phyloP scores from a whole-genome alignment of 2,329 filamentous ascomycete species.

The Colletotrichum abscissum region DNA sequence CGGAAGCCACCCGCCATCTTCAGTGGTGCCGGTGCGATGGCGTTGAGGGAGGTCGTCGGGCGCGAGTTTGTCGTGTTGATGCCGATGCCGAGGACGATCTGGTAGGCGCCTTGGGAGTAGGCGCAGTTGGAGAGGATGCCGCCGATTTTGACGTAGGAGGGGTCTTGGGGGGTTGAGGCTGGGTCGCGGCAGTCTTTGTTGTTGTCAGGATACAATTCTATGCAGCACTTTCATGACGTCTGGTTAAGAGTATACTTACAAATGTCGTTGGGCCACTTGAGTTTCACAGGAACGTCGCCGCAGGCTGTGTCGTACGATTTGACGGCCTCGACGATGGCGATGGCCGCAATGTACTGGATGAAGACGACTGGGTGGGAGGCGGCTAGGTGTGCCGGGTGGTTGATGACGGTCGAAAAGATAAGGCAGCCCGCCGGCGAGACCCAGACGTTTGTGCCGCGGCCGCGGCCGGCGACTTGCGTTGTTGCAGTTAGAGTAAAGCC shows the following conservation, averaged over 20 bases:
- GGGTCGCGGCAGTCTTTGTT: slow-evolving; percentile 73
- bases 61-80: slow-evolving; percentile 86
- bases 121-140: slow-evolving; percentile 92
- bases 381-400: slow-evolving; percentile 81
- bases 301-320: slow-evolving; percentile 84
- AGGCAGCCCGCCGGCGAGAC: slow-evolving; percentile 87
- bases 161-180: slow-evolving; percentile 55
- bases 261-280: slow-evolving; percentile 99
- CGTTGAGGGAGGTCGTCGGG: slow-evolving; percentile 88
- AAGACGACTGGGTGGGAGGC: slow-evolving; percentile 86
- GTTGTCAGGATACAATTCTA: too few relatives aligned
- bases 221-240: too few relatives aligned
- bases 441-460: slow-evolving; percentile 94
- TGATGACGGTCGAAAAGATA: slow-evolving; percentile 89
- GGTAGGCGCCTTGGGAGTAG: slow-evolving; percentile 81
- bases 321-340: slow-evolving; percentile 88
- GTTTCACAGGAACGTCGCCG: slow-evolving; percentile 78
- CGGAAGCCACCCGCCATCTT: slow-evolving; percentile 60
- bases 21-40: slow-evolving; percentile 67
- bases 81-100: slow-evolving; percentile 87
- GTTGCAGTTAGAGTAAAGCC: slow-evolving; percentile 93
- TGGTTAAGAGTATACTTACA: slow-evolving; percentile 58
- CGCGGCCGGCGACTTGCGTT: slow-evolving; percentile 87
- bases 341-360: slow-evolving; percentile 90
- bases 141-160: slow-evolving; percentile 85